Evolutionary conservation across 805 yeast species (phyloP), one percentile per base, ranked within the genome.

Genomic region (Candida sanyiensis): DNA sequence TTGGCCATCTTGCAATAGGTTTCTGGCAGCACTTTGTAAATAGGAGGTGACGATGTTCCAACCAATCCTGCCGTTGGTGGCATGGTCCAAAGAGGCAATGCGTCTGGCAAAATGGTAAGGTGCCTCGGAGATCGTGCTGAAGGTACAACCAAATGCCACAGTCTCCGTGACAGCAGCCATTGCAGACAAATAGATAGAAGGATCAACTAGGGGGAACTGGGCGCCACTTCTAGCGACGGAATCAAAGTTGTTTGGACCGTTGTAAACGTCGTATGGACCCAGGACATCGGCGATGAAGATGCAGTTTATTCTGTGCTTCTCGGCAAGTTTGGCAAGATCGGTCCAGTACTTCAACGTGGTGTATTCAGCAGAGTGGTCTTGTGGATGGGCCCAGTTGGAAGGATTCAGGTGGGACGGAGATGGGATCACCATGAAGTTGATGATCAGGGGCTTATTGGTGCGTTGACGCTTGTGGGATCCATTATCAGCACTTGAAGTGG

Each of bases 31-130:
- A 44, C 63, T 56, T 24, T 62, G 64, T 29, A 66, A 48, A 39
- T 66, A 64, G 6, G 66, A 57, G 5, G 66, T 54, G 13, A 66
- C 72, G 7, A 66, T 56, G 42, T 67, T 66, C 72, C 72, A 66
- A 22, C 71, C 71, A 37, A 66, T 46, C 46, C 71, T 54, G 15
- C 72, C 71, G 17, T 57, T 52, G 4, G 69, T 60, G 37, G 66
- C 51, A 37, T 65, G 69, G 41, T 66, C 71, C 33, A 66, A 51
- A 1, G 72, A 59, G 3, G 67, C 63, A 25, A 66, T 44, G 36
- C 67, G 51, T 48, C 70, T 54, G 11, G 68, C 59, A 15, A 66
- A 57, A 40, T 56, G 63, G 38, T 62, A 66, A 0, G 70, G 70
- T 13, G 57, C 60, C 33, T 66, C 72, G 42, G 64, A 61, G 13